phyloP scores from a whole-genome alignment of 2,329 filamentous ascomycete species.

The Paramyrothecium sp. region DNA sequence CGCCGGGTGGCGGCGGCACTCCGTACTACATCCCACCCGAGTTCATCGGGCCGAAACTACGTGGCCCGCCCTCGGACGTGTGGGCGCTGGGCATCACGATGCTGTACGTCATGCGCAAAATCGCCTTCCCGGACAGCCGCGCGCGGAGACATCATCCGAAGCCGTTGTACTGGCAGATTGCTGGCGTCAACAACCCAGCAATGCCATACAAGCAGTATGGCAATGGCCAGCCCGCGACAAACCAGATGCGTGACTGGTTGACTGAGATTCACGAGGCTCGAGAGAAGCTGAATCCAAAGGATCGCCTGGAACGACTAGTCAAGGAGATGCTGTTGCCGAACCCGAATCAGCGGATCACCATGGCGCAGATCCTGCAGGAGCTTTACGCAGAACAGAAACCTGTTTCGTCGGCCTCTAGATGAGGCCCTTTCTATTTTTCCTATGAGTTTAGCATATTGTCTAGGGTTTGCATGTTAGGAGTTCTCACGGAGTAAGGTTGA shows the following conservation, averaged over 20 bases:
- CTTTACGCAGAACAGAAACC: slow-evolving; percentile 29
- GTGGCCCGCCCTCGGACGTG: slow-evolving; percentile 55
- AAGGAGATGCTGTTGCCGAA: slow-evolving; percentile 54
- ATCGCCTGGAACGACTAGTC: slow-evolving; percentile 51
- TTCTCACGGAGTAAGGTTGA: too few relatives aligned
- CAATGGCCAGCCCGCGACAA: slow-evolving; percentile 39
- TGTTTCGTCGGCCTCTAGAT: slow-evolving; percentile 5
- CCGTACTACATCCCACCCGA: slow-evolving; percentile 63
- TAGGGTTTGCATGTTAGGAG: too few relatives aligned
- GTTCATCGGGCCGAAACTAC: slow-evolving; percentile 54
- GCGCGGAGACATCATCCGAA: slow-evolving; percentile 45
- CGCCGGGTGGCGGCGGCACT: slow-evolving; percentile 52
- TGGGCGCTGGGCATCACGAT: slow-evolving; percentile 61
- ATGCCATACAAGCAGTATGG: slow-evolving; percentile 29
- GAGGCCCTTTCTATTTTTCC: not conserved
- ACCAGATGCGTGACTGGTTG: slow-evolving; percentile 58
- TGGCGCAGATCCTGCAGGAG: slow-evolving; percentile 48
- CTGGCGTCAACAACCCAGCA: slow-evolving; percentile 47
- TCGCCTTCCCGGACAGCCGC: slow-evolving; percentile 52
- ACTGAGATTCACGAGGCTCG: slow-evolving; percentile 49
- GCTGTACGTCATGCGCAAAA: slow-evolving; percentile 57
- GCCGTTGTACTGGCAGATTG: slow-evolving; percentile 58
- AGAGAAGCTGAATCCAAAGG: slow-evolving; percentile 40
- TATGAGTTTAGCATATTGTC: not conserved
- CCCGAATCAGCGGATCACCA: slow-evolving; percentile 51